Evolutionary conservation across 2,329 filamentous ascomycete species (phyloP).

Genomic region (Epichloe glyceriae): DNA sequence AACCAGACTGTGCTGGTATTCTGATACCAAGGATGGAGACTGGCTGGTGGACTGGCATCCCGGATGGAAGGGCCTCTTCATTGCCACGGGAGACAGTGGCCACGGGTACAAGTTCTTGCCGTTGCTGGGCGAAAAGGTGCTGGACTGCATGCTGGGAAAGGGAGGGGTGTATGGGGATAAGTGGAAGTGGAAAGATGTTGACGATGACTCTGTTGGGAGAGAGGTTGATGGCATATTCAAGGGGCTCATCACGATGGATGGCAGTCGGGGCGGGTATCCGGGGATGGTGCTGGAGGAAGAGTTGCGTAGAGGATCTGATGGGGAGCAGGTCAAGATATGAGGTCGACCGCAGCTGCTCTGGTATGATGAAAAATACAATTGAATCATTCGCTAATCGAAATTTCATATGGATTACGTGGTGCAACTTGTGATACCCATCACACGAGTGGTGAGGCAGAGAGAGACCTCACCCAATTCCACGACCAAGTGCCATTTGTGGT

Average conservation of each 20-base stretch:
- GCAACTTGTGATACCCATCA: no score
- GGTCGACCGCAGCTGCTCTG: background rate
- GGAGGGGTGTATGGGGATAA: slow-evolving; percentile 40
- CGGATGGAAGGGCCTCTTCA: slow-evolving; percentile 41
- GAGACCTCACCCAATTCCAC: no score
- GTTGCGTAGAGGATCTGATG: slow-evolving; percentile 13
- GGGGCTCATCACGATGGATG: slow-evolving; percentile 37
- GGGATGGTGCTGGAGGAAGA: slow-evolving; percentile 34
- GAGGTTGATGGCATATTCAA: slow-evolving; percentile 23
- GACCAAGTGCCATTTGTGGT: no score
- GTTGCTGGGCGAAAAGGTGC: slow-evolving; percentile 48
- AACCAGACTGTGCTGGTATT: slow-evolving; percentile 63
- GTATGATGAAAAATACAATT: no score
- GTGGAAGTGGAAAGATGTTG: slow-evolving; percentile 51
- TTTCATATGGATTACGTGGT: no score
- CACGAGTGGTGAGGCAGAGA: no score
- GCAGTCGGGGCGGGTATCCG: slow-evolving; percentile 35
- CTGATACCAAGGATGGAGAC: slow-evolving; percentile 57
- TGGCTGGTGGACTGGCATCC: slow-evolving; percentile 63
- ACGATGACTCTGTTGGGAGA: slow-evolving; percentile 21
- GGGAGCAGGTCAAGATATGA: background rate
- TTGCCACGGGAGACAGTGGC: slow-evolving; percentile 50
- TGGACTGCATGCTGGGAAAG: slow-evolving; percentile 37
- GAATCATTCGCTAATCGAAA: no score
- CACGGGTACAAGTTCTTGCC: slow-evolving; percentile 60